Conservation (phyloP, 129 eudicot species). For the Dittrichia graveolens region DNA sequence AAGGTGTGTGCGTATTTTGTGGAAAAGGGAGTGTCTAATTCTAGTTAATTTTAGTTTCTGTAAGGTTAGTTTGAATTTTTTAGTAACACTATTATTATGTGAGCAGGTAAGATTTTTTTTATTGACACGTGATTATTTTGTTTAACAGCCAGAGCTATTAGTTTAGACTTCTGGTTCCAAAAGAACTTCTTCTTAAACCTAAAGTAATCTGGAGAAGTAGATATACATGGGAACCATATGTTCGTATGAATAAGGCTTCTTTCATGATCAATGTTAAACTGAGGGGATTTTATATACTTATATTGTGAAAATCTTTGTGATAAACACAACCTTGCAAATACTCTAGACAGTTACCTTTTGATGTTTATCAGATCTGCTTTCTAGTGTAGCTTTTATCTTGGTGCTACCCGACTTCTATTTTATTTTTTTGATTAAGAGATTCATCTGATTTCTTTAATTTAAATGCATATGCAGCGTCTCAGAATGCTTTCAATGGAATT, state of each 20-base stretch:
- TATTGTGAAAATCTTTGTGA: not conserved
- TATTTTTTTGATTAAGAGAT: not conserved
- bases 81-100: not conserved
- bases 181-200: not conserved
- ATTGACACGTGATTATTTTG: not conserved
- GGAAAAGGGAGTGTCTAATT: too few species aligned
- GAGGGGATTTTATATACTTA: not conserved
- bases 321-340: not conserved
- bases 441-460: slow-evolving; percentile 10
- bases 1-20: too few species aligned
- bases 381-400: not conserved
- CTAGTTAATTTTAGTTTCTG: not conserved
- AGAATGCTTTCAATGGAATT: slow-evolving; percentile 70
- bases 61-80: not conserved
- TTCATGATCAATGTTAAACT: not conserved
- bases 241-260: not conserved
- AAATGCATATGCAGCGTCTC: slow-evolving; percentile 60
- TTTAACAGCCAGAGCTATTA: not conserved
- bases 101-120: not conserved
- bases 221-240: not conserved
- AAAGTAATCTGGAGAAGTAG: not conserved
- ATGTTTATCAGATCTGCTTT: slow-evolving; percentile 19
- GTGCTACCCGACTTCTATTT: slow-evolving; percentile 5
- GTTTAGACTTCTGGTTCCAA: not conserved
- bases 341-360: slow-evolving; percentile 15